phyloP scores from a whole-genome alignment of 179 eudicot genomes.

The Carnegiea gigantea region DNA sequence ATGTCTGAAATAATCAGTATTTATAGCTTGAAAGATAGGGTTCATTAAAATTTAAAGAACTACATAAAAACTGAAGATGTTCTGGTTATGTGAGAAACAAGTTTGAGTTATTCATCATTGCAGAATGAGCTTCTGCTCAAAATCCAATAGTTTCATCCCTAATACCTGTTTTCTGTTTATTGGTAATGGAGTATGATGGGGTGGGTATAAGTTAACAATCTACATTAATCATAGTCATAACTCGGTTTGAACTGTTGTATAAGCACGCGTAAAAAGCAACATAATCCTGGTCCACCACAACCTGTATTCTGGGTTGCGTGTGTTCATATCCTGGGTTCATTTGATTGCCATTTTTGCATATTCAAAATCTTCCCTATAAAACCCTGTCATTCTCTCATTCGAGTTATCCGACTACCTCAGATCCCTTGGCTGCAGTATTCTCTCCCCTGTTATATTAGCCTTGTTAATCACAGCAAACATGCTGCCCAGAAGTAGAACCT shows the following conservation, averaged over 20 bases:
- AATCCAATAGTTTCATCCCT: background rate
- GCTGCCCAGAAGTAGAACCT: slow-evolving; percentile 27
- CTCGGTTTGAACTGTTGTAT: background rate
- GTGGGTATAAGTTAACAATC: too few relatives aligned
- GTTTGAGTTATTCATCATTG: background rate
- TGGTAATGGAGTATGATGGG: background rate
- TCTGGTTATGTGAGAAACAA: background rate
- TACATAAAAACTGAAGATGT: background rate
- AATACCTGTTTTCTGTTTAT: background rate
- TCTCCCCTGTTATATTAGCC: background rate
- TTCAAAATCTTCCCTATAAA: background rate
- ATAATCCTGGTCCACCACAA: background rate
- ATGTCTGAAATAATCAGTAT: background rate
- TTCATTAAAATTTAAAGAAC: background rate
- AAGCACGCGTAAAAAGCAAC: background rate
- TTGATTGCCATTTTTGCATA: background rate
- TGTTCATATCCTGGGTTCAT: background rate
- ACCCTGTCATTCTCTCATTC: background rate
- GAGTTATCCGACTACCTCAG: background rate
- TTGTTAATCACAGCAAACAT: slow-evolving; percentile 11
- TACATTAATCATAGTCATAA: background rate
- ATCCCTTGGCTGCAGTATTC: background rate
- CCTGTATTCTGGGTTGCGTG: background rate
- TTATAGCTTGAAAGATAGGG: background rate
- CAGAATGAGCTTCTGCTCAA: background rate